Evolutionary conservation across 306 rosid genomes (phyloP).

Genomic region (Pachyrhizus erosus): DNA sequence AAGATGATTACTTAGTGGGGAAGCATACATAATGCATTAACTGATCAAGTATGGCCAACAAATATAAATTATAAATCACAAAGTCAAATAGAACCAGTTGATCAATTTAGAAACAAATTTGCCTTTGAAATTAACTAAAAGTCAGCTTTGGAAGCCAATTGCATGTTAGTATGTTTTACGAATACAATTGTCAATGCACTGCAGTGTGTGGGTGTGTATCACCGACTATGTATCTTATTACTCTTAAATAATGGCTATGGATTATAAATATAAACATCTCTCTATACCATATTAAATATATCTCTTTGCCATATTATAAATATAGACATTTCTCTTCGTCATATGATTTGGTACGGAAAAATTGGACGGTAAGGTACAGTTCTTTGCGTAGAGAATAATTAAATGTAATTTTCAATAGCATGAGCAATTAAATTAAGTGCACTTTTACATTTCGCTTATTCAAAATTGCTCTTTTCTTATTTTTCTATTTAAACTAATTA

Average conservation of each 20-base stretch:
- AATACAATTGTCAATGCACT: neutral
- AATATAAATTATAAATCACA: neutral
- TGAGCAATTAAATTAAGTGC: neutral
- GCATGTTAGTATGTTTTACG: constrained; percentile 38
- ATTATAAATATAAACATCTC: neutral
- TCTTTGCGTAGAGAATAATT: constrained; percentile 43
- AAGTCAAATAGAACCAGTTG: constrained; percentile 24
- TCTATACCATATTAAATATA: too few species aligned
- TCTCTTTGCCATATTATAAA: too few species aligned
- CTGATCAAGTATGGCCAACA: neutral
- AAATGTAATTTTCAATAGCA: neutral
- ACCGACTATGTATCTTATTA: neutral
- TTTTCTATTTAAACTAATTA: neutral
- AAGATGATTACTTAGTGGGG: constrained; percentile 33
- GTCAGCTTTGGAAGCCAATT: constrained; percentile 20
- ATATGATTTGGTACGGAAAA: constrained; percentile 54
- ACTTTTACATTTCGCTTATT: neutral
- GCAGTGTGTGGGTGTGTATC: neutral
- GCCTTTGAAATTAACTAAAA: constrained; percentile 6
- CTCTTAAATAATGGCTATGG: constrained; percentile 6
- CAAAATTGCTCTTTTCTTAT: neutral
- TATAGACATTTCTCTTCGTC: neutral
- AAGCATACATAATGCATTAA: neutral
- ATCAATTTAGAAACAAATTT: constrained; percentile 18
- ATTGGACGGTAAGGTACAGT: constrained; percentile 43